Percentiles rank a stretch among this genome's conserved stretches.
phyloP scores from a whole-genome alignment of 2,329 filamentous ascomycete genomes.

The Metarhizium anisopliae region DNA sequence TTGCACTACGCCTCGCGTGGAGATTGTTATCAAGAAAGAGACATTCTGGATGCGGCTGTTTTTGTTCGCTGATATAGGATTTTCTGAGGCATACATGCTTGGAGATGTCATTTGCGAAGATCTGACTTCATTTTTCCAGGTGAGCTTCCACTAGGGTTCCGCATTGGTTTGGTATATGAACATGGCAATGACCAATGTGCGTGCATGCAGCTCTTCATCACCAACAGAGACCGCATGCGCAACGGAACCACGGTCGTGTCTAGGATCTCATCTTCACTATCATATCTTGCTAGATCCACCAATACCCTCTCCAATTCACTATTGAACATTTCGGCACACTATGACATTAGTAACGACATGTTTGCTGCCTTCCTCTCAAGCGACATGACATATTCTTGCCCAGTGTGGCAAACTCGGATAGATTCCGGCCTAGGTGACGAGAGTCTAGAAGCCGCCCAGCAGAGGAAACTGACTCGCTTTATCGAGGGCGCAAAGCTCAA shows the following conservation, averaged over 20 bases:
- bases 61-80: slow-evolving; percentile 67
- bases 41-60: slow-evolving; percentile 62
- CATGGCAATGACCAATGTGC: background rate
- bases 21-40: slow-evolving; percentile 54
- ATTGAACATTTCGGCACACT: slow-evolving; percentile 63
- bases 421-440: slow-evolving; percentile 28
- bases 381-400: slow-evolving; percentile 72
- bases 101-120: slow-evolving; percentile 60
- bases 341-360: slow-evolving; percentile 70
- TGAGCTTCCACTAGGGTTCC: slow-evolving; percentile 20
- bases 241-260: slow-evolving; percentile 58
- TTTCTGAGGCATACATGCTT: slow-evolving; percentile 65
- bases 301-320: slow-evolving; percentile 50
- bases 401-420: slow-evolving; percentile 43
- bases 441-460: slow-evolving; percentile 55
- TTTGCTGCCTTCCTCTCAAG: slow-evolving; percentile 63
- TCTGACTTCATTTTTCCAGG: slow-evolving; percentile 59
- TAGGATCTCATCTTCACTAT: slow-evolving; percentile 46
- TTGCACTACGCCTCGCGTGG: slow-evolving; percentile 31
- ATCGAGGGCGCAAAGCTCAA: slow-evolving; percentile 58
- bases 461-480: slow-evolving; percentile 57
- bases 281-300: slow-evolving; percentile 46
- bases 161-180: background rate
- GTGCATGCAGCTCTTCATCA: slow-evolving; percentile 52
- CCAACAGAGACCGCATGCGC: slow-evolving; percentile 54